Conservation (phyloP, 2,329 filamentous ascomycete species). For the Calonectria hongkongensis region DNA sequence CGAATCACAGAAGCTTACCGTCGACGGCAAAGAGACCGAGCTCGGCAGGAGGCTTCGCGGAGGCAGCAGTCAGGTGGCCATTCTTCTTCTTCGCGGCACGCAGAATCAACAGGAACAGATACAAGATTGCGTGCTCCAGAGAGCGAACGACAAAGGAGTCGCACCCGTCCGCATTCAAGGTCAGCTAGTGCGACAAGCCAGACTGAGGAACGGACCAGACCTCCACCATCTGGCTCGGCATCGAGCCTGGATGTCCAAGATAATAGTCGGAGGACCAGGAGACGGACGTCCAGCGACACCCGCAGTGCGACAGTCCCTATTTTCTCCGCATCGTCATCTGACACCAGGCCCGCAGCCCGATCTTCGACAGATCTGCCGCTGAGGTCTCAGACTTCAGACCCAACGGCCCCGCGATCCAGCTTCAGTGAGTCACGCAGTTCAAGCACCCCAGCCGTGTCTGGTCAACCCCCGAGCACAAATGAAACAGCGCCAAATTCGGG, state of each 20-base stretch:
- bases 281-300: constrained; percentile 72
- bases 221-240: constrained; percentile 61
- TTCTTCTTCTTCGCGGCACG: constrained; percentile 60
- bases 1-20: constrained; percentile 93
- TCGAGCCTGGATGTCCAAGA: constrained; percentile 59
- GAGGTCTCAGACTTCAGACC: constrained; percentile 64
- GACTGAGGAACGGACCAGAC: constrained; percentile 70
- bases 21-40: constrained; percentile 80
- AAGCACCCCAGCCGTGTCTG: constrained; percentile 60
- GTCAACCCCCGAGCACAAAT: constrained; percentile 47
- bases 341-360: constrained; percentile 71
- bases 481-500: constrained; percentile 46
- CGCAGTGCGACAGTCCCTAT: constrained; percentile 73
- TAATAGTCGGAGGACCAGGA: constrained; percentile 59
- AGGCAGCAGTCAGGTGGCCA: constrained; percentile 63
- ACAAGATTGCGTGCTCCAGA: constrained; percentile 55
- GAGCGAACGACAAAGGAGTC: constrained; percentile 54
- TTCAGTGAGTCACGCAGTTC: constrained; percentile 66
- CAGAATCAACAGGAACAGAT: constrained; percentile 51
- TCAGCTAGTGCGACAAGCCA: constrained; percentile 66
- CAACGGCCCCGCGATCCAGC: constrained; percentile 61
- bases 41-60: constrained; percentile 68
- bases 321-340: constrained; percentile 63
- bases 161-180: constrained; percentile 66
- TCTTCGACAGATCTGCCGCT: constrained; percentile 79